Evolutionary conservation across 352 stramenopile genomes (phyloP).

Genomic region (Globisporangium splendens): DNA sequence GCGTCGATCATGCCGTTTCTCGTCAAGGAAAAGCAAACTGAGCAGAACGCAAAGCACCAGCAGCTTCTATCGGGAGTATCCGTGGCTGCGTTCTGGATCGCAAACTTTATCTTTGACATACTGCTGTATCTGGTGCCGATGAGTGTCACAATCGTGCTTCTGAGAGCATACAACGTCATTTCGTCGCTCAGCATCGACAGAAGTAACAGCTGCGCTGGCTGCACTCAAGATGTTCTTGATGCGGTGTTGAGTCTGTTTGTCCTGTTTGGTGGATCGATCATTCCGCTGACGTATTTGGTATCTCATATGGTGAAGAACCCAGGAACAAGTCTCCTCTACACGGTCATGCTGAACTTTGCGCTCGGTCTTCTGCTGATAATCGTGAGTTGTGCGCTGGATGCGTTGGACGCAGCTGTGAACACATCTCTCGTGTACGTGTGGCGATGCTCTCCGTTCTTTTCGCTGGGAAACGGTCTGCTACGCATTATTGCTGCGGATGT

Average conservation of each 20-base stretch:
- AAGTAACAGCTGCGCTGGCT: constrained; percentile 24
- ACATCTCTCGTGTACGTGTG: constrained; percentile 51
- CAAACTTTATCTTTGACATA: constrained; percentile 93
- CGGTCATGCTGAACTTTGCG: constrained; percentile 71
- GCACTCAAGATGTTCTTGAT: constrained; percentile 40
- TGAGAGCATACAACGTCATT: constrained; percentile 47
- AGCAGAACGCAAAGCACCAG: constrained; percentile 95
- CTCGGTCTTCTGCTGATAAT: constrained; percentile 59
- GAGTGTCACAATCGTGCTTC: constrained; percentile 38
- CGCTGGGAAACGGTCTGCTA: constrained; percentile 54
- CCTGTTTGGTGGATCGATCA: constrained; percentile 57
- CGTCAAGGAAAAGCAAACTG: constrained; percentile 93
- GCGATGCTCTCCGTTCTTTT: constrained; percentile 68
- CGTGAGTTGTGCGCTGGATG: constrained; percentile 50
- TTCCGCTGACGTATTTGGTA: constrained; percentile 60
- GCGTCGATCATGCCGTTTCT: constrained; percentile 93
- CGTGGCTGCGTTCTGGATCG: constrained; percentile 94
- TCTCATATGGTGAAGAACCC: constrained; percentile 62
- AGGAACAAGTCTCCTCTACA: constrained; percentile 50
- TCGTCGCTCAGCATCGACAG: constrained; percentile 33
- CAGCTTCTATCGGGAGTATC: constrained; percentile 94
- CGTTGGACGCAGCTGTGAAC: constrained; percentile 36
- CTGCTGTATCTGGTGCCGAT: constrained; percentile 88
- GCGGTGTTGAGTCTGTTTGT: constrained; percentile 54
- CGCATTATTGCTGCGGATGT: constrained; percentile 53